Conservation (phyloP, 306 rosid species). For the Lablab purpureus region DNA sequence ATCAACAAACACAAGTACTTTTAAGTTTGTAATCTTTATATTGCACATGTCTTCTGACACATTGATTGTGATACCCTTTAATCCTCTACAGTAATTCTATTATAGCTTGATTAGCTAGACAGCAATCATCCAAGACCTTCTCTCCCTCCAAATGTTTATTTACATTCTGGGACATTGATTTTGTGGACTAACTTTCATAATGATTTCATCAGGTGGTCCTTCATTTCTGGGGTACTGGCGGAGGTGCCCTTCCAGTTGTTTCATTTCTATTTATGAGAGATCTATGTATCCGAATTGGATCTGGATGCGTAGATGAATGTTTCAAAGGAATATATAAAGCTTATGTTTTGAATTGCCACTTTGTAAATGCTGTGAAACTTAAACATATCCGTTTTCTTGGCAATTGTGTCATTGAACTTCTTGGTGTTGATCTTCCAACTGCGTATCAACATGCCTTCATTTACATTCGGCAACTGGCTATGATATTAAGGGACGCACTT, state of each 20-base stretch:
- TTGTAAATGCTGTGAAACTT: slow-evolving; percentile 82
- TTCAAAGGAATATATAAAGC: slow-evolving; percentile 95
- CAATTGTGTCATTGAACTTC: slow-evolving; percentile 81
- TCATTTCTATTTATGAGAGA: slow-evolving; percentile 84
- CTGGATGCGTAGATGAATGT: slow-evolving; percentile 91
- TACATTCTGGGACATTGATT: slow-evolving; percentile 27
- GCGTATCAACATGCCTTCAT: slow-evolving; percentile 94
- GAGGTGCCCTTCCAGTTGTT: slow-evolving; percentile 86
- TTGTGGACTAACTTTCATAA: slow-evolving; percentile 38
- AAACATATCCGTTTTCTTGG: slow-evolving; percentile 85
- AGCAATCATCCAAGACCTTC: slow-evolving; percentile 10
- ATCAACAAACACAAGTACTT: neutral
- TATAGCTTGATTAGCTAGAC: slow-evolving; percentile 3
- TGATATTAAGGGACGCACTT: slow-evolving; percentile 90
- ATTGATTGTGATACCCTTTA: slow-evolving; percentile 28
- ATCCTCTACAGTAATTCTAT: slow-evolving; percentile 15
- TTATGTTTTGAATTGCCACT: slow-evolving; percentile 89
- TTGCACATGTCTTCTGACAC: slow-evolving; percentile 31
- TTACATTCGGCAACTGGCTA: slow-evolving; percentile 91
- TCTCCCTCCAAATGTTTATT: slow-evolving; percentile 6
- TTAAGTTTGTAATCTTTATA: slow-evolving; percentile 18
- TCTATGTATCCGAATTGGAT: slow-evolving; percentile 80
- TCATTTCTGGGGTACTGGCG: slow-evolving; percentile 98
- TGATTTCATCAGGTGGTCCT: slow-evolving; percentile 74
- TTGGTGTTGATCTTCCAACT: slow-evolving; percentile 75